Percentiles rank a stretch among this genome's conserved stretches.
Conservation (phyloP, 805 yeast species). For the Barnettozyma californica region DNA sequence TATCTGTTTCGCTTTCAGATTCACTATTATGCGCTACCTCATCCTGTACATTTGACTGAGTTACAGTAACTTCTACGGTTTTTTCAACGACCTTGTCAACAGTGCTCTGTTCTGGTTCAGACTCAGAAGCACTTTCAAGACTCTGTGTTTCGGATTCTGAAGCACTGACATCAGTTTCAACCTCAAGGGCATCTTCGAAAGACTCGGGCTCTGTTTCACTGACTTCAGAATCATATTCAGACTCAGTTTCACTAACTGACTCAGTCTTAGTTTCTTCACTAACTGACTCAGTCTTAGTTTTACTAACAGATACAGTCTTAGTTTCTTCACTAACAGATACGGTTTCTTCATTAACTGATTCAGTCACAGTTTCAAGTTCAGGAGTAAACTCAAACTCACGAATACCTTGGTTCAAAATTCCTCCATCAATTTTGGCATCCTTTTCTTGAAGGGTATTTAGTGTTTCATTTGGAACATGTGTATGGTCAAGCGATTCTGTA, state of each 20-base stretch:
- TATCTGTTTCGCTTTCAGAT: conserved; percentile 1
- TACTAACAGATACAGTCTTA: not conserved
- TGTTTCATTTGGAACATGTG: not conserved
- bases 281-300: no score
- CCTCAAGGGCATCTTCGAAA: not conserved
- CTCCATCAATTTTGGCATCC: not conserved
- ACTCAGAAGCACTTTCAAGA: not conserved
- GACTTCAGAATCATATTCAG: not conserved
- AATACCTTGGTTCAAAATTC: not conserved
- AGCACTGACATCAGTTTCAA: not conserved
- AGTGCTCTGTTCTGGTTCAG: not conserved
- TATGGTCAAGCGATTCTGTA: not conserved
- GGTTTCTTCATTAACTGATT: not conserved
- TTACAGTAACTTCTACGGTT: not conserved
- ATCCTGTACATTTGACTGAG: not conserved
- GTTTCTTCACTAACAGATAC: not conserved
- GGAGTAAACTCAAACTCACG: not conserved
- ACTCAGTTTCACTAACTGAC: not conserved
- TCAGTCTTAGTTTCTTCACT: not conserved
- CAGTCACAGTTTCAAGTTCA: no score
- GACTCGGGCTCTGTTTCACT: not conserved
- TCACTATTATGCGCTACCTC: not conserved
- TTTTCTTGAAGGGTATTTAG: not conserved
- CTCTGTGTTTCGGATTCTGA: not conserved
- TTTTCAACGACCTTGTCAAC: not conserved